phyloP scores from a whole-genome alignment of 2,329 filamentous ascomycete genomes.

The Seiridium cupressi region DNA sequence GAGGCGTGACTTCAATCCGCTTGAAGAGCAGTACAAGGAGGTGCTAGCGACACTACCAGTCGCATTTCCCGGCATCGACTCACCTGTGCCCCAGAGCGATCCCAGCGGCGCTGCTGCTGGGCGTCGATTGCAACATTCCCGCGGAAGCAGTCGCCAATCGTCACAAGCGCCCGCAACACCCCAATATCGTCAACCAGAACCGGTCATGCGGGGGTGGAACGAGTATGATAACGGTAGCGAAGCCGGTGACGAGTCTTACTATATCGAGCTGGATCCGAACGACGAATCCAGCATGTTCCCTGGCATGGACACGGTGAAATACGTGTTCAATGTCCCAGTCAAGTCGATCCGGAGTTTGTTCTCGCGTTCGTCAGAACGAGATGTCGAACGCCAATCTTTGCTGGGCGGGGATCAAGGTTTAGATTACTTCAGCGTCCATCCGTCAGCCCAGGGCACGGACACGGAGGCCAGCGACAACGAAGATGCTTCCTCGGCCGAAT shows the following conservation, averaged over 20 bases:
- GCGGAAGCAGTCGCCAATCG: conserved; percentile 10
- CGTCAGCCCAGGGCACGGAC: conserved; percentile 15
- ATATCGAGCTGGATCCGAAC: conserved; percentile 69
- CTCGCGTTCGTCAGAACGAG: conserved; percentile 3
- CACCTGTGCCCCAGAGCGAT: conserved; percentile 22
- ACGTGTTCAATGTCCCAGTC: conserved; percentile 47
- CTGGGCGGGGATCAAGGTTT: conserved; percentile 13
- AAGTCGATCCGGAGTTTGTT: conserved; percentile 39
- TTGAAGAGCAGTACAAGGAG: conserved; percentile 50
- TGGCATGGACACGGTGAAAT: conserved; percentile 59
- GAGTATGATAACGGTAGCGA: conserved; percentile 85
- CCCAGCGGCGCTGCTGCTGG: conserved; percentile 14
- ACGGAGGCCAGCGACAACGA: conserved; percentile 38
- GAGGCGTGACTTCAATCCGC: conserved; percentile 57
- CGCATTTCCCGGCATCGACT: conserved; percentile 36
- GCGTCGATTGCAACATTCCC: conserved; percentile 5
- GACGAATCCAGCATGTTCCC: conserved; percentile 60
- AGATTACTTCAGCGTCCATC: conserved; percentile 27
- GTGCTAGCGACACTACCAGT: conserved; percentile 46
- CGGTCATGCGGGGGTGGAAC: conserved; percentile 65
- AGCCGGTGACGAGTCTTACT: conserved; percentile 60
- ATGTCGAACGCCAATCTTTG: conserved; percentile 25
- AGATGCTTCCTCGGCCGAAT: conserved; percentile 53
- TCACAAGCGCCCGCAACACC: conserved; percentile 12
- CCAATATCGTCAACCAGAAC: conserved; percentile 21